A percentile compares a stretch with the other conserved stretches of the same genome.
These are phyloP conservation scores for Zasmidium angulare DNA, from an alignment of 2,329 filamentous ascomycete species.

Conservation along the genomic window DNA sequence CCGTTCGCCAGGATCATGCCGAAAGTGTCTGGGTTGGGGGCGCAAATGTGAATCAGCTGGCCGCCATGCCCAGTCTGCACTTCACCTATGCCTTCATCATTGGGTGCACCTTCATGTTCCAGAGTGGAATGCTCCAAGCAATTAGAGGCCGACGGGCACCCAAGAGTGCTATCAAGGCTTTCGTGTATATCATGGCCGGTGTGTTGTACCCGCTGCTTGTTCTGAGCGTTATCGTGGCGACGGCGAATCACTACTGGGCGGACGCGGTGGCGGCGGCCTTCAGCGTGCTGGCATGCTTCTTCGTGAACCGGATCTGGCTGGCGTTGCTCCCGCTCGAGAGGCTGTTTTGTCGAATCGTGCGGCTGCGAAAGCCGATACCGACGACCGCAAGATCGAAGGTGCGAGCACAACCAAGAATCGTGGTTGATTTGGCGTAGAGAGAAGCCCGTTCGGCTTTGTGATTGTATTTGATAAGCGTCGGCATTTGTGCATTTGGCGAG, in stretches of 20 bases:
- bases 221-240: conserved; percentile 57
- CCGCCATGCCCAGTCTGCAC: conserved; percentile 53
- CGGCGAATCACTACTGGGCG: conserved; percentile 62
- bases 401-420: conserved; percentile 11
- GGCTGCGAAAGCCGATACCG: conserved; percentile 55
- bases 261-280: conserved; percentile 53
- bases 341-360: conserved; percentile 48
- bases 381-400: conserved; percentile 40
- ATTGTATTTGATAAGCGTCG: neutral
- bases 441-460: neutral
- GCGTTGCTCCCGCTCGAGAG: conserved; percentile 54
- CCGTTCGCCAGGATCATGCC: conserved; percentile 48
- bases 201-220: conserved; percentile 48
- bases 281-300: conserved; percentile 50
- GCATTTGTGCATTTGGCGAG: neutral
- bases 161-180: conserved; percentile 17
- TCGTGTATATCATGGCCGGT: conserved; percentile 42
- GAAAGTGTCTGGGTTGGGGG: conserved; percentile 49
- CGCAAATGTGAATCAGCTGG: conserved; percentile 48
- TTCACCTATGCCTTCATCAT: conserved; percentile 56
- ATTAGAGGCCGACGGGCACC: conserved; percentile 39
- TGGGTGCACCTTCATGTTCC: conserved; percentile 54
- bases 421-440: conserved; percentile 10
- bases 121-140: conserved; percentile 47
- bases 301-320: conserved; percentile 52